Evolutionary conservation across 2,329 filamentous ascomycete genomes (phyloP).

Genomic region (Grosmannia clavigera): DNA sequence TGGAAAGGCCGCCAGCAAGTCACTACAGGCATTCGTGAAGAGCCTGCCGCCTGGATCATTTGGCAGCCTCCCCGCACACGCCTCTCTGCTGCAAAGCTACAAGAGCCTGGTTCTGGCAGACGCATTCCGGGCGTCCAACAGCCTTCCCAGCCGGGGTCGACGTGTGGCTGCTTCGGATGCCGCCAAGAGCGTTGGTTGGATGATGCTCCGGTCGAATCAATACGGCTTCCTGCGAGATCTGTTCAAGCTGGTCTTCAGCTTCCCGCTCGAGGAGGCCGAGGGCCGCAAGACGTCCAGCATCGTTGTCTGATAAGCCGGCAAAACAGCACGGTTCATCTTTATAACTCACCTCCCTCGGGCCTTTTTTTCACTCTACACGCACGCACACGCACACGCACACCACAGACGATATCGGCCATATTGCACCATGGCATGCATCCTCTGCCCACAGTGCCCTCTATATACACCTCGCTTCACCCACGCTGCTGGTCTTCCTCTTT

Average conservation of each 20-base stretch:
- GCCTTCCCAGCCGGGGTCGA: constrained; percentile 44
- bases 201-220: constrained; percentile 55
- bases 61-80: constrained; percentile 58
- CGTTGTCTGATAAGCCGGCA: constrained; percentile 26
- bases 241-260: constrained; percentile 75
- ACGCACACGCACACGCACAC: background rate
- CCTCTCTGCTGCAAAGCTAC: constrained; percentile 63
- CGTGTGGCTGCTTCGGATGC: constrained; percentile 61
- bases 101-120: constrained; percentile 69
- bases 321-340: background rate
- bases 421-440: background rate
- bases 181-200: constrained; percentile 64
- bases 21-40: constrained; percentile 65
- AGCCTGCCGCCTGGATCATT: constrained; percentile 66
- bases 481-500: background rate
- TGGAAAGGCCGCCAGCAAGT: constrained; percentile 32
- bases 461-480: background rate
- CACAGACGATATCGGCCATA: background rate
- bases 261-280: constrained; percentile 66
- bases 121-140: constrained; percentile 43
- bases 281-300: constrained; percentile 53
- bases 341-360: background rate
- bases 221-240: constrained; percentile 74
- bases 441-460: background rate
- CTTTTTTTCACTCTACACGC: background rate